Evolutionary conservation across 1,284 basidiomycete species (phyloP), one percentile per base, ranked within the genome.

Genomic region (Phellinidium pouzarii): DNA sequence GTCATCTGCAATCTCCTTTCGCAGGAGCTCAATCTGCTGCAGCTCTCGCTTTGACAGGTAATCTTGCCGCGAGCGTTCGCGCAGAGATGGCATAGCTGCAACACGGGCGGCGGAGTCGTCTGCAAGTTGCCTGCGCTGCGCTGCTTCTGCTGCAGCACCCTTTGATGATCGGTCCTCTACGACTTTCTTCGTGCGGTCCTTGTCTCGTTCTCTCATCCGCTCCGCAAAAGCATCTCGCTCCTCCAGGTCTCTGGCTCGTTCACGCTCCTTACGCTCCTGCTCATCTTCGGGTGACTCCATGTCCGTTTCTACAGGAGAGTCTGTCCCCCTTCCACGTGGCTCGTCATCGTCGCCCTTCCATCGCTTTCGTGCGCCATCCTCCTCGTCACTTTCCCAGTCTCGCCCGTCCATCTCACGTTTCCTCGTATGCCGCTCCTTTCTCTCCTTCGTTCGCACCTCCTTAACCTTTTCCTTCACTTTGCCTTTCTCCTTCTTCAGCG

Each of bases 11-110:
- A 97, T 94, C 68, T 98, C 94, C 67, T 89, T 84, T 45, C 91
- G 81, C 43, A 99, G 74, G 19, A 99, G 76, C 64, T 99, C 96
- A 59, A 99, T 89, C 65, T 94, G 91, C 68, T 99, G 96, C 44
- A 89, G 75, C 69, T 97, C 94, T 61, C 96, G 88, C 67, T 99
- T 99, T 23, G 91, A 87, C 55, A 99, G 79, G 65, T 99, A 99
- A 65, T 94, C 90, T 65, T 96, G 89, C 57, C 94, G 82, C 2
- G 92, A 93, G 61, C 87, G 88, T 55, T 88, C 73, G 48, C 94
- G 83, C 3, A 97, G 75, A 26, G 82, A 83, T 0, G 91, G 91
- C 66, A 97, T 81, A 12, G 90, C 91, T n/a, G 71, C 69, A 8
- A 70, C 66, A n/a, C 92, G 82, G 9, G 88, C 89, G 52, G 82